Evolutionary conservation across 345 rosid genomes (phyloP).

Genomic region (Xanthoceras sorbifolium): DNA sequence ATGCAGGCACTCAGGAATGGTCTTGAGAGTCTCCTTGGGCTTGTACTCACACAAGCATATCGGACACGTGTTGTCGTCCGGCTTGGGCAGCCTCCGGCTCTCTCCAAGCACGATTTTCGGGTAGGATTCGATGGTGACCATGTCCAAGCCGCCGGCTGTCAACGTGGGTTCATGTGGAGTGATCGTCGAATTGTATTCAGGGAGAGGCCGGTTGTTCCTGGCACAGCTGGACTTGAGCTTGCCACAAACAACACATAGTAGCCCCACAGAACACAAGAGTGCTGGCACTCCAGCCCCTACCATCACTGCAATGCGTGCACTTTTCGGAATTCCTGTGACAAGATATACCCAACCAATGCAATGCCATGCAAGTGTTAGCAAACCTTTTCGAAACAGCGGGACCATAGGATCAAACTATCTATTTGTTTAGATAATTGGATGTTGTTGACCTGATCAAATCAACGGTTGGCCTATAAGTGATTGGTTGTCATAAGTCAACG

Average conservation of each 20-base stretch:
- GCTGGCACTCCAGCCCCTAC: constrained; percentile 62
- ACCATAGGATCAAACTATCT: not conserved
- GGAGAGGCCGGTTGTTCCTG: constrained; percentile 18
- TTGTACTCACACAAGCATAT: constrained; percentile 48
- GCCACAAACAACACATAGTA: constrained; percentile 38
- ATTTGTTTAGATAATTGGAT: too few species aligned
- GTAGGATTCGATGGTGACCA: constrained; percentile 53
- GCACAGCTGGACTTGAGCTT: constrained; percentile 32
- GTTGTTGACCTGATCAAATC: not conserved
- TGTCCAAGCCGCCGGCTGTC: constrained; percentile 51
- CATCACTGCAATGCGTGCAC: constrained; percentile 48
- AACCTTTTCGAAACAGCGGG: not conserved
- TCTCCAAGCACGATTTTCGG: constrained; percentile 49
- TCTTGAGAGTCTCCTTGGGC: constrained; percentile 41
- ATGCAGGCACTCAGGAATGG: constrained; percentile 58
- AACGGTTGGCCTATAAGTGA: not conserved
- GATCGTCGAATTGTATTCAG: constrained; percentile 29
- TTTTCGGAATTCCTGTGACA: constrained; percentile 41
- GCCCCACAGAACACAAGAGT: constrained; percentile 38
- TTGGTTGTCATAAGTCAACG: not conserved
- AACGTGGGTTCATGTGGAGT: constrained; percentile 23
- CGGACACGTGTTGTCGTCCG: constrained; percentile 39
- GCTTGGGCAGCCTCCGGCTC: constrained; percentile 49
- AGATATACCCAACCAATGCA: too few species aligned
- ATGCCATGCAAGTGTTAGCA: too few species aligned